Evolutionary conservation across 2,329 filamentous ascomycete genomes (phyloP).

Genomic region (Pyrenophora seminiperda): DNA sequence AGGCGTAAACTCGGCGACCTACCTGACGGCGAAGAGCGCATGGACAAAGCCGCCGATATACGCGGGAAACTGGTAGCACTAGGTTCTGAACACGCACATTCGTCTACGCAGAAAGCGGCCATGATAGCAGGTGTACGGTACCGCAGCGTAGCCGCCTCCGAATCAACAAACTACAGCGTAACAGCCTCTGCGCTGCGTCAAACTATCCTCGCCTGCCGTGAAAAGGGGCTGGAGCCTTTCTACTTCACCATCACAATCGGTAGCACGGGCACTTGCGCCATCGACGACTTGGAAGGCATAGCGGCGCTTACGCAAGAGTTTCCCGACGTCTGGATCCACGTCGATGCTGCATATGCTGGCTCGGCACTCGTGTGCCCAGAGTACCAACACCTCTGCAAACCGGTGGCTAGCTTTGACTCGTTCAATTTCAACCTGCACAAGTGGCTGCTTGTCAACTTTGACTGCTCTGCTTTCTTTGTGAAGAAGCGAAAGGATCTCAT

Average conservation of each 20-base stretch:
- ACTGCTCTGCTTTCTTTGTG: conserved; percentile 78
- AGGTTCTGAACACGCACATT: conserved; percentile 79
- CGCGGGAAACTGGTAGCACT: conserved; percentile 78
- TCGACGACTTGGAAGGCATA: conserved; percentile 79
- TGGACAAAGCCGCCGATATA: conserved; percentile 68
- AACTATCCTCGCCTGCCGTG: conserved; percentile 68
- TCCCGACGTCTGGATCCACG: conserved; percentile 81
- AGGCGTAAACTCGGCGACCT: conserved; percentile 55
- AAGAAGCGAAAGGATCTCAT: conserved; percentile 77
- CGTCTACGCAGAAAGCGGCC: conserved; percentile 84
- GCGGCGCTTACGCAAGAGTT: conserved; percentile 60
- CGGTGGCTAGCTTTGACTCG: conserved; percentile 74
- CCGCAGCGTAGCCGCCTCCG: conserved; percentile 67
- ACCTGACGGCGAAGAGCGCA: conserved; percentile 42
- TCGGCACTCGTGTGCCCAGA: conserved; percentile 82
- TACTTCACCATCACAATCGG: conserved; percentile 84
- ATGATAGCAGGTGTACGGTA: conserved; percentile 85
- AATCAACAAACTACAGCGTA: conserved; percentile 70
- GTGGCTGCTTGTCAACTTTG: conserved; percentile 94
- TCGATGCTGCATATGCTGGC: conserved; percentile 92
- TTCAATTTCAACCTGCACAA: conserved; percentile 98
- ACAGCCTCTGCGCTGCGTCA: conserved; percentile 66
- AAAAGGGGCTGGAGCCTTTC: conserved; percentile 78
- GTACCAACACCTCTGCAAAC: conserved; percentile 69
- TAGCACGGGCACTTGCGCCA: conserved; percentile 84